Evolutionary conservation across 2,329 filamentous ascomycete species (phyloP).

Genomic region (Ceratocystis smalleyi): DNA sequence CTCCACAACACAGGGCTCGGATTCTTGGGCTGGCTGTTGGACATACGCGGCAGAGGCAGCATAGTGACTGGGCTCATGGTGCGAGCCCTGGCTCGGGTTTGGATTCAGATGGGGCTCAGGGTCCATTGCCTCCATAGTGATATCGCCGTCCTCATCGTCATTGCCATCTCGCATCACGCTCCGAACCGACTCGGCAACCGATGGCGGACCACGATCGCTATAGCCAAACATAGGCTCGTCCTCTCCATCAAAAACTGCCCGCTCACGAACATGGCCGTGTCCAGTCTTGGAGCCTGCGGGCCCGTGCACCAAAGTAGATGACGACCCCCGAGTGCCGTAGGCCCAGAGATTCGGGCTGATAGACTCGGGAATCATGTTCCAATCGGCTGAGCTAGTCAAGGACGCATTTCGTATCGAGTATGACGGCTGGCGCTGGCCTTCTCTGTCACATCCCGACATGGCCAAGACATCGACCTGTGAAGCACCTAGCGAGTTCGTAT

Average conservation of each 20-base stretch:
- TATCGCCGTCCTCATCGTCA: background rate
- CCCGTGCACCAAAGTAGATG: background rate
- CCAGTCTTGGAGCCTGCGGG: background rate
- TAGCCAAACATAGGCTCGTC: constrained; percentile 4
- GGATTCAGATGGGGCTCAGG: background rate
- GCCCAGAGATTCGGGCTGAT: constrained; percentile 11
- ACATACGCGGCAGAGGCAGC: background rate
- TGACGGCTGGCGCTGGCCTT: background rate
- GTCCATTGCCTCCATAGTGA: background rate
- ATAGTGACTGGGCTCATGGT: background rate
- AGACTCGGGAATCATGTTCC: constrained; percentile 15
- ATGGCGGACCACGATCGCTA: background rate
- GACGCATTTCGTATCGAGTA: constrained; percentile 4
- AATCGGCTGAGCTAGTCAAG: constrained; percentile 14
- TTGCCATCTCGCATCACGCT: background rate
- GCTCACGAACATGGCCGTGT: constrained; percentile 12
- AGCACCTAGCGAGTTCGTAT: background rate
- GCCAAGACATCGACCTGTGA: background rate
- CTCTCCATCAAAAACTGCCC: constrained; percentile 9
- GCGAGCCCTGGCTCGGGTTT: background rate
- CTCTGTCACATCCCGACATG: background rate
- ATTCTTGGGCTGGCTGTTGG: background rate
- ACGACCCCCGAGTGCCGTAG: background rate
- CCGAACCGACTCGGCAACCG: constrained; percentile 9
- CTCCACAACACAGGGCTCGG: background rate